Base-by-base conservation (phyloP, 2,329 filamentous ascomycete genomes). In the Fusarium penzigii region DNA sequence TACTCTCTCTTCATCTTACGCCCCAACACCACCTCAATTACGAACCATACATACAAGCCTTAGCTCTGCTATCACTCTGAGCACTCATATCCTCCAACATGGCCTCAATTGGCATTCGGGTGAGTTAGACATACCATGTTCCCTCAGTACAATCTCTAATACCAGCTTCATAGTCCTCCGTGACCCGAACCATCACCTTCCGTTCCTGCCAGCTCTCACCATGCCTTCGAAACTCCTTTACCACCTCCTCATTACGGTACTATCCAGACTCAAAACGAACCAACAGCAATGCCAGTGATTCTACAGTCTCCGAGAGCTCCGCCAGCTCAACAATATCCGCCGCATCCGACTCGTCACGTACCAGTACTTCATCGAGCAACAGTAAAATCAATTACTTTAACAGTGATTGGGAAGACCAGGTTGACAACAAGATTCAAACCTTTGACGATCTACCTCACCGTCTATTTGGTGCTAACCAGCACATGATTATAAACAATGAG, bases 401-500 rank as follows among this genome's bases (percentile, higher is more conserved):
- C 47, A 67, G 71, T 38, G 73, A 75, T 48, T 77, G 75, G 75
- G 75, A 77, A 53, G 72, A 75, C 46, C 72, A 72, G 6, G 64
- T 70, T 3, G 73, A 77, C 51, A 71, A 68, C 29, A 68, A 69
- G 44, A 74, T 77, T 48, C 67, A 73, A 52, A 71, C 71, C n/a
- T 77, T 77, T 34, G 68, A 71, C n/a, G 74, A 77, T 51, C 66
- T 77, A 2, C 75, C 75, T 5, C 75, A 75, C 56, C 70, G 74
- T n/a, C 65, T 74, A 63, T 97, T 97, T 63, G 94, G 94, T 14
- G 87, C 92, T 63, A 99, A 99, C 64, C 94, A 99, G 72, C 90
- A 97, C 73, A 96, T 97, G 79, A 81, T 91, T 54, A 95, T 97
- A 68, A 95, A 97, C 68, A 86, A 91, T 68, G 92, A 97, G 70